Evolutionary conservation across 164 flowering plant genomes (phyloP), one percentile per base, ranked within the genome.

Genomic region (Platanus orientalis): DNA sequence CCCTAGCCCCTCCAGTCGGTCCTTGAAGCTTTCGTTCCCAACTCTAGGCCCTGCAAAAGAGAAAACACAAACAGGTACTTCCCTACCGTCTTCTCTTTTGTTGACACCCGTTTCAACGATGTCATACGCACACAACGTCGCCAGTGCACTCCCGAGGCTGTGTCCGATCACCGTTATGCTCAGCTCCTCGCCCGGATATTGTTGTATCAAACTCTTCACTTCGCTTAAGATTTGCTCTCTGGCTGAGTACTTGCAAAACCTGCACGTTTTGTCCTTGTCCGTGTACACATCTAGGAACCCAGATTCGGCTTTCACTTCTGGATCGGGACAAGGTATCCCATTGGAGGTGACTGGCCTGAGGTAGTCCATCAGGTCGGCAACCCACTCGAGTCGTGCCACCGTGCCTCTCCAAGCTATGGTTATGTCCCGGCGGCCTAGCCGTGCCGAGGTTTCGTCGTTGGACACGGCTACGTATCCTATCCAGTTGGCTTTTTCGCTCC

Each of bases 111-210:
- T 86, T 49, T 92, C 96, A 0, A 54, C 89, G 0, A 89, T 71
- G 48, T 92, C 98, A 27, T 82, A 89, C 6, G 90, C 98, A 55
- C 85, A 86, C 32, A 92, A 10, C 6, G 78, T 60, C 0, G 98
- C 95, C 19, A 89, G 50, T 0, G 96, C 92, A 5, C 77, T 45
- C 0, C 98, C 98, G 20, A 92, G 60, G 47, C 96, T 89, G 61
- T 92, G 98, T 0, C 98, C 98, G 0, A 88, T 86, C 2, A 92
- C n/a, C 0, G 90, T 81, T 2, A 92, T 83, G 74, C 98, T 92
- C 28, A 88, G 0, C 27, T 92, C 90, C 26, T 92, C 93, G 20
- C 71, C 54, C 1, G 69, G 55, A 68, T 84, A 83, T 36, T 26
- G 52, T n/a, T 82, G 83, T 0, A 72, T 51, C 51, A 92, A 36